Conservation (phyloP, 305 asterid species). For the Plantago lanceolata region DNA sequence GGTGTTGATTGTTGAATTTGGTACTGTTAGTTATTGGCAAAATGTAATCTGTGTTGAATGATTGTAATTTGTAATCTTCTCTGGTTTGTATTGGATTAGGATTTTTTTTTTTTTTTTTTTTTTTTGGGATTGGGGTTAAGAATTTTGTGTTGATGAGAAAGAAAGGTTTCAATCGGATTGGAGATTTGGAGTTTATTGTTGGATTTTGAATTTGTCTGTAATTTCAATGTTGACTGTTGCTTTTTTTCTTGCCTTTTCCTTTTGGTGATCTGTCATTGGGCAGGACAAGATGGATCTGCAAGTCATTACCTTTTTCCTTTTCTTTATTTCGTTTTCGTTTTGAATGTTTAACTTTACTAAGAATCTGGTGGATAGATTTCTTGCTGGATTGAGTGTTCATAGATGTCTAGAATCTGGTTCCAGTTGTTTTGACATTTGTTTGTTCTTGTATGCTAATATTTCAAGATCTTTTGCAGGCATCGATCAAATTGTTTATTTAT, state of each 20-base stretch:
- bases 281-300: slow-evolving; percentile 53
- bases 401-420: slow-evolving; percentile 8
- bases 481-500: slow-evolving; percentile 27
- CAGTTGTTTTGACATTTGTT: slow-evolving; percentile 24
- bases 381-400: slow-evolving; percentile 19
- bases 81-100: neutral
- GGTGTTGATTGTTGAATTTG: neutral
- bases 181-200: slow-evolving; percentile 21
- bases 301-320: slow-evolving; percentile 29
- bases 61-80: no score
- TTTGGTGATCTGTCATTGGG: slow-evolving; percentile 51
- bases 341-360: slow-evolving; percentile 27
- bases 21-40: neutral
- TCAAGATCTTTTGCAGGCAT: slow-evolving; percentile 35
- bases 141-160: slow-evolving; percentile 15
- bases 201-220: slow-evolving; percentile 29
- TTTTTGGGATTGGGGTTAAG: slow-evolving; percentile 15
- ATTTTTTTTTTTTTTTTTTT: slow-evolving; percentile 15
- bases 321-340: slow-evolving; percentile 23
- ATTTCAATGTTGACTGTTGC: slow-evolving; percentile 35
- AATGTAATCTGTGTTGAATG: slow-evolving; percentile 5
- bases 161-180: slow-evolving; percentile 13
- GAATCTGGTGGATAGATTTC: slow-evolving; percentile 33
- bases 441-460: no score
- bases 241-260: slow-evolving; percentile 35